Base-by-base conservation (phyloP, 192 early-diverging fungal genomes). In the Dissophora globulifera region DNA sequence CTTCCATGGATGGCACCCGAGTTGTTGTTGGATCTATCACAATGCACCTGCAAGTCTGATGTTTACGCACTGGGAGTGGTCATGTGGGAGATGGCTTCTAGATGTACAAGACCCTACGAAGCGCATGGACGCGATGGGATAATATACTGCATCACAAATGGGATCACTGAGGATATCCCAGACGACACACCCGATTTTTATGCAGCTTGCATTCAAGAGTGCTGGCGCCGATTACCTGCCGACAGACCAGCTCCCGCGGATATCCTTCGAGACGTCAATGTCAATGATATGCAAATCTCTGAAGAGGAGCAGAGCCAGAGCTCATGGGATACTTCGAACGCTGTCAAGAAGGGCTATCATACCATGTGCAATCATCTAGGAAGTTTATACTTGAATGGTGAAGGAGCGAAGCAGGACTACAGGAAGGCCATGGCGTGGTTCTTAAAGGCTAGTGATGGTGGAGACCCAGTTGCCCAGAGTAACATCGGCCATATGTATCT, bases 11-110 rank as follows among this genome's bases (percentile, higher is more conserved):
- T 57, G 53, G 51, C 65, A 10, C 65, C 65, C 16, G 65, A 67
- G 16, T n/a, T 54, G 15, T 26, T 40, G 2, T 2, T 26, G 15
- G 65, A 67, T 47, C 8, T 19, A 5, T 19, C 54, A 13, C 17
- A 12, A 4, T 56, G 45, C 65, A 48, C 65, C 17, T 1, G 13
- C 30, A 49, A 57, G 25, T 67, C 65, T 19, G 69, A 72, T 32
- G 33, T 72, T 19, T 72, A 72, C n/a, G 49, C 69, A 6, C 52
- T 72, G n/a, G 69, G 69, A 15, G 4, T 69, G 15, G 48, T 69
- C 2, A 58, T 69, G 57, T 69, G 56, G 67, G 57, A 69, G 67
- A 58, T 69, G 50, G 51, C 64, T 54, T 31, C 52, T 29, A 35
- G 20, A 2, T n/a, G 31, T 20, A 54, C 30, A 30, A 29, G 22